Conservation (phyloP, 1,284 basidiomycete species). For the Athelia sp. region DNA sequence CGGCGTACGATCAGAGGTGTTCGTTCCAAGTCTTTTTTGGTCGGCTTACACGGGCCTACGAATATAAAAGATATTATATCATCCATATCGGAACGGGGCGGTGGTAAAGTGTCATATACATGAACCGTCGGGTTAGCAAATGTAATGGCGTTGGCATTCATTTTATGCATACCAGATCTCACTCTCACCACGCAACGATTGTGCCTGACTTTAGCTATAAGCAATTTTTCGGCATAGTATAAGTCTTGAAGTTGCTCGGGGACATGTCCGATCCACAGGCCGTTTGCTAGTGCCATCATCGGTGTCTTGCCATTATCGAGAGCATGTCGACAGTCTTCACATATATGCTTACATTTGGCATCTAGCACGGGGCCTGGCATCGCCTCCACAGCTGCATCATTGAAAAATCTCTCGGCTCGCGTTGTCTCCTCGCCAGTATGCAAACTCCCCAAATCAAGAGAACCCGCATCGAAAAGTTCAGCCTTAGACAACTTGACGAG, state of each 20-base stretch:
- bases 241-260: neutral
- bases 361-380: neutral
- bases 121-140: slow-evolving; percentile 7
- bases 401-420: neutral
- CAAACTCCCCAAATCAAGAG: neutral
- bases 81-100: slow-evolving; percentile 5
- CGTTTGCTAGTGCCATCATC: neutral
- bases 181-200: slow-evolving; percentile 1
- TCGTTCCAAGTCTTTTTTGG: slow-evolving; percentile 23
- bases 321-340: neutral
- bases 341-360: neutral
- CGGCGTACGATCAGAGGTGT: slow-evolving; percentile 24
- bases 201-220: slow-evolving; percentile 5
- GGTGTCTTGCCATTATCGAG: neutral
- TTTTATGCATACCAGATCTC: slow-evolving; percentile 1
- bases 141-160: slow-evolving; percentile 6
- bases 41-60: slow-evolving; percentile 16
- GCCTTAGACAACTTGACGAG: neutral
- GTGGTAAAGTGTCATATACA: slow-evolving; percentile 8
- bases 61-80: slow-evolving; percentile 8
- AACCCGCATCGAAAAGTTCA: neutral
- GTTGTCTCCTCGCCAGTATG: neutral
- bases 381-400: neutral
- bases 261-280: neutral
- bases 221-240: neutral